phyloP scores from a whole-genome alignment of 83 land plant genomes.

The Larix sibirica region DNA sequence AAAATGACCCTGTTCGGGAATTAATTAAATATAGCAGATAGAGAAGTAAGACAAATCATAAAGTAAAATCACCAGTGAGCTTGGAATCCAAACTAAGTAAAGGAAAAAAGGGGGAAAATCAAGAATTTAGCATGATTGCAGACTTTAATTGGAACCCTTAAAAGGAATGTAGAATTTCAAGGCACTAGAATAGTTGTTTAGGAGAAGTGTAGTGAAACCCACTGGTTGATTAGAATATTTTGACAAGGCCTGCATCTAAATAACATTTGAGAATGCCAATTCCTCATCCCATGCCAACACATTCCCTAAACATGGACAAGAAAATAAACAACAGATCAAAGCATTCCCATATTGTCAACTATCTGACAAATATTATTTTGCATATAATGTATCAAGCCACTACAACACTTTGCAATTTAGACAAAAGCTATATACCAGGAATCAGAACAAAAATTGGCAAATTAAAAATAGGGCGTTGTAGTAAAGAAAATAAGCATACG shows the following conservation, averaged over 20 bases:
- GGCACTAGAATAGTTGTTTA: neutral
- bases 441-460: neutral
- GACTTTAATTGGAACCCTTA: neutral
- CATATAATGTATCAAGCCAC: neutral
- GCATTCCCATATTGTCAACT: neutral
- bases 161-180: no score
- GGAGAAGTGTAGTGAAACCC: neutral
- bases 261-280: neutral
- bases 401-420: neutral
- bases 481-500: slow-evolving; percentile 24
- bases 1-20: no score
- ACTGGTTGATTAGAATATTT: neutral
- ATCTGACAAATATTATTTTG: neutral
- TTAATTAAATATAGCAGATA: no score
- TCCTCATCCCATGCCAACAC: neutral
- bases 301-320: neutral
- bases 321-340: neutral
- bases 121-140: neutral
- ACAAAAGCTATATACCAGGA: neutral
- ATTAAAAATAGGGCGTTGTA: neutral
- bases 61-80: no score
- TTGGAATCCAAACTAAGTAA: no score
- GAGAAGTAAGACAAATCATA: no score
- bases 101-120: neutral
- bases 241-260: neutral